Evolutionary conservation across 768 basidiomycete species (phyloP).

Genomic region (Boletus barrowsii): DNA sequence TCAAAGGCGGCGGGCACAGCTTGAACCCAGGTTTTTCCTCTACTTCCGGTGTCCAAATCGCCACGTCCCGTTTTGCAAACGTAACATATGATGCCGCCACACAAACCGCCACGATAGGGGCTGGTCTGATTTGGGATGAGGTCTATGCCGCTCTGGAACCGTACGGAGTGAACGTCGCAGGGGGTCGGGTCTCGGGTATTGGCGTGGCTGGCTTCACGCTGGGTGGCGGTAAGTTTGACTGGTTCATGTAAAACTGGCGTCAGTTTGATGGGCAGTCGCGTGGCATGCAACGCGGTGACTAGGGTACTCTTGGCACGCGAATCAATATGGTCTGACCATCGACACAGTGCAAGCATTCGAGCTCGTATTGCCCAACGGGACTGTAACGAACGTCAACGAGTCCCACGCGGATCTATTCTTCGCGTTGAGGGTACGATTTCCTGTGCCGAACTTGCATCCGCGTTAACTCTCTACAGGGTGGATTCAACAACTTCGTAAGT

Average conservation of each 20-base stretch:
- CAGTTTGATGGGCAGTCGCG: slow-evolving; percentile 3
- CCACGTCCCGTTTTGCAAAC: slow-evolving; percentile 47
- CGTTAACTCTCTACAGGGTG: slow-evolving; percentile 42
- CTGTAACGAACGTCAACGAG: slow-evolving; percentile 34
- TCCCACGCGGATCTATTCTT: slow-evolving; percentile 43
- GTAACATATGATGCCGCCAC: slow-evolving; percentile 40
- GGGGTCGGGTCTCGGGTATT: slow-evolving; percentile 55
- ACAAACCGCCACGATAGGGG: slow-evolving; percentile 39
- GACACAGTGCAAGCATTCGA: slow-evolving; percentile 57
- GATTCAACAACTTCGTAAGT: slow-evolving; percentile 58
- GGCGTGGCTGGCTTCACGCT: slow-evolving; percentile 59
- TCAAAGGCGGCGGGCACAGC: slow-evolving; percentile 63
- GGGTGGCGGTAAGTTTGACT: slow-evolving; percentile 46
- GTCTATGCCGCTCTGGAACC: slow-evolving; percentile 55
- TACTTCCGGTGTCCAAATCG: slow-evolving; percentile 56
- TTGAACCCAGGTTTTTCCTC: slow-evolving; percentile 58
- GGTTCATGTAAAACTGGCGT: not conserved
- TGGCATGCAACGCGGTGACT: slow-evolving; percentile 9
- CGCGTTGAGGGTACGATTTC: slow-evolving; percentile 37
- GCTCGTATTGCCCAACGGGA: slow-evolving; percentile 58
- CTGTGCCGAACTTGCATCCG: not conserved
- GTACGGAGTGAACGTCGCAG: slow-evolving; percentile 51
- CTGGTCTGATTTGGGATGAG: slow-evolving; percentile 62
- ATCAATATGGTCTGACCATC: slow-evolving; percentile 54
- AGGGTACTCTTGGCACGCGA: slow-evolving; percentile 67